Percentiles rank a stretch among this genome's conserved stretches.
Evolutionary conservation across 2,329 filamentous ascomycete genomes (phyloP).

Genomic region (Fusarium falciforme): DNA sequence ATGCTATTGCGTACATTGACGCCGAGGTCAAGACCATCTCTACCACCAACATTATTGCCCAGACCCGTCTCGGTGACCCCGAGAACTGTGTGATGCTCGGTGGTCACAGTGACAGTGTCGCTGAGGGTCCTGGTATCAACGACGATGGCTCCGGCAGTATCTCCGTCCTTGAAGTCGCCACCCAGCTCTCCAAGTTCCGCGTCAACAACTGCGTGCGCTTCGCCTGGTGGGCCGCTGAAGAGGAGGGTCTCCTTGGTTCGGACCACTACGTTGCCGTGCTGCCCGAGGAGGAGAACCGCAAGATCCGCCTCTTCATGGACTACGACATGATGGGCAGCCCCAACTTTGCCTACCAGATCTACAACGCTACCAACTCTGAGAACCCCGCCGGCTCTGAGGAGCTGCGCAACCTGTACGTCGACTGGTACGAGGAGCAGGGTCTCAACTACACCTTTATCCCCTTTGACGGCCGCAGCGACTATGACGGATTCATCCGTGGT

Average conservation of each 20-base stretch:
- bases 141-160: constrained; percentile 78
- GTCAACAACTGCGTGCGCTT: constrained; percentile 76
- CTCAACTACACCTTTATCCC: constrained; percentile 76
- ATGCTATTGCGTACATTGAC: constrained; percentile 70
- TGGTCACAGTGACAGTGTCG: constrained; percentile 72
- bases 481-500: constrained; percentile 78
- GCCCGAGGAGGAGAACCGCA: constrained; percentile 66
- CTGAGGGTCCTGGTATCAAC: constrained; percentile 78
- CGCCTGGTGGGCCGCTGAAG: constrained; percentile 76
- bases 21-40: constrained; percentile 64
- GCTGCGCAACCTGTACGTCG: constrained; percentile 73
- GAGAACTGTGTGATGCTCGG: constrained; percentile 75
- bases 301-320: constrained; percentile 75
- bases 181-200: constrained; percentile 65
- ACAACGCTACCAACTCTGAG: constrained; percentile 76
- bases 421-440: constrained; percentile 72
- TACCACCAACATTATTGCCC: constrained; percentile 72
- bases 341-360: constrained; percentile 76
- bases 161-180: constrained; percentile 71
- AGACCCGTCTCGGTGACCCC: constrained; percentile 68
- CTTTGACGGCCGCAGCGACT: constrained; percentile 85
- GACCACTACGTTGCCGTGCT: constrained; percentile 70
- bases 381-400: constrained; percentile 79
- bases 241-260: constrained; percentile 73
- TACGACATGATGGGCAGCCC: constrained; percentile 78